phyloP scores from a whole-genome alignment of 768 basidiomycete species.

The Mycena belliarum region DNA sequence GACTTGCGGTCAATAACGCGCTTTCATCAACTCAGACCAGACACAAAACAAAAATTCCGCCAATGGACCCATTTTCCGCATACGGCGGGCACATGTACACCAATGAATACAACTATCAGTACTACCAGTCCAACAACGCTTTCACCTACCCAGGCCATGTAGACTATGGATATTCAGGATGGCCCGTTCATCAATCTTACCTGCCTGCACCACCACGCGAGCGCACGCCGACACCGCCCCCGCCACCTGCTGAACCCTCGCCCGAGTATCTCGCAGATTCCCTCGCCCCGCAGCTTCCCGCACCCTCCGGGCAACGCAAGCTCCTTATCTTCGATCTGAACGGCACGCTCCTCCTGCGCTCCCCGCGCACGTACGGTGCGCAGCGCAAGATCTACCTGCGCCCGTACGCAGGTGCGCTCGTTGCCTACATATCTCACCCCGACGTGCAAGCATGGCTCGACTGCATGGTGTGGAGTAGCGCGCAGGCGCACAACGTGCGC shows the following conservation, averaged over 20 bases:
- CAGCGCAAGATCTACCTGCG: constrained; percentile 18
- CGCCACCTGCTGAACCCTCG: constrained; percentile 11
- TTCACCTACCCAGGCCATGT: too few species aligned
- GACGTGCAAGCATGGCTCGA: constrained; percentile 51
- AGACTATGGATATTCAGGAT: too few species aligned
- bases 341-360: constrained; percentile 51
- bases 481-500: constrained; percentile 57
- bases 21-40: too few species aligned
- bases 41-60: too few species aligned
- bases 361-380: constrained; percentile 34
- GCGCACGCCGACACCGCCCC: constrained; percentile 4
- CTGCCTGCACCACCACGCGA: too few species aligned
- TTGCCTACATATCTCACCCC: constrained; percentile 46
- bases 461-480: constrained; percentile 67
- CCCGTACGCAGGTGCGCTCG: constrained; percentile 52
- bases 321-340: constrained; percentile 57
- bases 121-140: too few species aligned
- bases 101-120: too few species aligned
- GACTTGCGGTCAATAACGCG: too few species aligned
- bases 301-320: constrained; percentile 35
- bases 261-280: constrained; percentile 11
- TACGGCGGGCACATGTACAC: too few species aligned
- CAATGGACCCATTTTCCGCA: too few species aligned
- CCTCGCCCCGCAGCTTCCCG: background rate
- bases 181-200: too few species aligned